Conservation (phyloP, 768 basidiomycete genomes). For the Kwoniella sp. region DNA sequence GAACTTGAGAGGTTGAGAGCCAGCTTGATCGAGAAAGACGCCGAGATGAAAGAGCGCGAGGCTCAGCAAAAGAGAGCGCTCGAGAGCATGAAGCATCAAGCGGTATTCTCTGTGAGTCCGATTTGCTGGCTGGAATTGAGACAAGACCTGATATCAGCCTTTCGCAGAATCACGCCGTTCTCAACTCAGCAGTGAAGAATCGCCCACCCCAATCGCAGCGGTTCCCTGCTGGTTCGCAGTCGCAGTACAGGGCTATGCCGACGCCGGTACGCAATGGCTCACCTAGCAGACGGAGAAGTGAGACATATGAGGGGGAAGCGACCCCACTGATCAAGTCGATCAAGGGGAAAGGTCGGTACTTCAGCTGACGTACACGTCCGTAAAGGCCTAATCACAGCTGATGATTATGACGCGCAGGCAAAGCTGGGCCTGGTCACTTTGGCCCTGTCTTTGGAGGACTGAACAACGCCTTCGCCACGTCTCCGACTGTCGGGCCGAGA, state of each 20-base stretch:
- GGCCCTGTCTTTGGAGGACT: constrained; percentile 24
- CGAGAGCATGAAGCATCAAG: constrained; percentile 37
- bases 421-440: constrained; percentile 9
- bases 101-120: constrained; percentile 34
- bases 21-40: constrained; percentile 27
- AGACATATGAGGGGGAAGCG: background rate
- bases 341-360: constrained; percentile 29
- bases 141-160: background rate
- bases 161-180: constrained; percentile 18
- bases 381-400: background rate
- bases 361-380: background rate
- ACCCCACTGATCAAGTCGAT: constrained; percentile 15
- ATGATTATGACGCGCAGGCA: background rate
- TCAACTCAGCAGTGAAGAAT: constrained; percentile 20
- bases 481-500: constrained; percentile 9
- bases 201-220: constrained; percentile 15
- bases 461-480: constrained; percentile 32
- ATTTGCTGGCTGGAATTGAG: background rate
- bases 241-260: constrained; percentile 10
- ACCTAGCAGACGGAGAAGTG: constrained; percentile 4
- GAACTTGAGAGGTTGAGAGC: constrained; percentile 22
- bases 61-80: constrained; percentile 21
- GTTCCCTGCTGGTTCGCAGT: constrained; percentile 1
- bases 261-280: constrained; percentile 22
- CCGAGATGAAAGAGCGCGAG: constrained; percentile 19